These are phyloP conservation scores for Fusarium vanettenii DNA, from an alignment of 2,329 filamentous ascomycete genomes.

Conservation along the genomic window DNA sequence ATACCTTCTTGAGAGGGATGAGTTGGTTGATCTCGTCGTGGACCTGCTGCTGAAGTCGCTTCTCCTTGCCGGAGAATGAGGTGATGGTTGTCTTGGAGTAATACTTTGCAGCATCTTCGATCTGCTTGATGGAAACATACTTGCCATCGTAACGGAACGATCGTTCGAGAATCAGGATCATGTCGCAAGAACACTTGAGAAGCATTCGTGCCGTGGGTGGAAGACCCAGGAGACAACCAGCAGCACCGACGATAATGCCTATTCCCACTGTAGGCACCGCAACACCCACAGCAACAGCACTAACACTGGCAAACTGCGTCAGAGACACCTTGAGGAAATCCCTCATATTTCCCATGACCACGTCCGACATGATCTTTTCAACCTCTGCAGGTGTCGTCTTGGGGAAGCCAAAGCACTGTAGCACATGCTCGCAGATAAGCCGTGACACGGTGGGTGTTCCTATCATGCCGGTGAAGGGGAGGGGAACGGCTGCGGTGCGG, in stretches of 20 bases:
- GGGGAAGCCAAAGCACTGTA: slow-evolving; percentile 43
- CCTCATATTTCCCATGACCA: slow-evolving; percentile 41
- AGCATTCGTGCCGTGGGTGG: slow-evolving; percentile 39
- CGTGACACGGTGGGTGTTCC: slow-evolving; percentile 42
- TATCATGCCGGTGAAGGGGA: slow-evolving; percentile 38
- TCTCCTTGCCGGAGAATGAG: slow-evolving; percentile 37
- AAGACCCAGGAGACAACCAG: slow-evolving; percentile 30
- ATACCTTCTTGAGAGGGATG: slow-evolving; percentile 37
- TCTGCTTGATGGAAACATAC: slow-evolving; percentile 42
- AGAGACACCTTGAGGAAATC: slow-evolving; percentile 36
- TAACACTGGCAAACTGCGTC: slow-evolving; percentile 30
- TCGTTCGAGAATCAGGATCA: slow-evolving; percentile 40
- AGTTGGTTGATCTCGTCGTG: slow-evolving; percentile 42
- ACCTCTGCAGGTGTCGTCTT: slow-evolving; percentile 38
- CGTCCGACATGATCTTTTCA: slow-evolving; percentile 37
- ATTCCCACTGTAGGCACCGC: slow-evolving; percentile 37
- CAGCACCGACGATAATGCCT: slow-evolving; percentile 30
- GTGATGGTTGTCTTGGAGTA: slow-evolving; percentile 34
- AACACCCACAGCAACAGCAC: slow-evolving; percentile 26
- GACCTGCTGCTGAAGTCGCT: slow-evolving; percentile 35
- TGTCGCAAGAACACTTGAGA: slow-evolving; percentile 42
- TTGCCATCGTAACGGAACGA: slow-evolving; percentile 41
- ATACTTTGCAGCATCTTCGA: slow-evolving; percentile 40
- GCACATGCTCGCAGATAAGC: slow-evolving; percentile 44
- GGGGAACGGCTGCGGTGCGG: slow-evolving; percentile 40